Evolutionary conservation across 768 basidiomycete species (phyloP).

Genomic region (Boletus sp.): DNA sequence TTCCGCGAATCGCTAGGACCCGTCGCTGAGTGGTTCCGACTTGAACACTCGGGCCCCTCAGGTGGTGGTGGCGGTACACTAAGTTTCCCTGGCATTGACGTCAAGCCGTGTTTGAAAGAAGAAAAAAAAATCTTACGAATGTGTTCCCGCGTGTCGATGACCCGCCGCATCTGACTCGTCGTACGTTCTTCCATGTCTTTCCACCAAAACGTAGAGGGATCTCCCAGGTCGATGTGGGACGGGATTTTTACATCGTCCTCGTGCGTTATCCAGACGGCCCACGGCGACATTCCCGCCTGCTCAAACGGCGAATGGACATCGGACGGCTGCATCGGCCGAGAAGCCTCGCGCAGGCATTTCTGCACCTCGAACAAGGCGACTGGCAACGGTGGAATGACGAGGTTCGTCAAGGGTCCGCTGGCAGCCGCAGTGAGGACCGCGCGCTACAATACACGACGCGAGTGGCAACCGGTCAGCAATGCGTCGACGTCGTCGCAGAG

Average conservation of each 20-base stretch:
- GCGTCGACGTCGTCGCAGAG: no score
- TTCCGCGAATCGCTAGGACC: not conserved
- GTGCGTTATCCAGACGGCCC: not conserved
- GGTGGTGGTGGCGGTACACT: no score
- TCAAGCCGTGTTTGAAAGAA: not conserved
- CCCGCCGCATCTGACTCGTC: not conserved
- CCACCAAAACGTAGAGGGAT: conserved; percentile 15
- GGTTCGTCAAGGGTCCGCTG: not conserved
- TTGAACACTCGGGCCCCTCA: no score
- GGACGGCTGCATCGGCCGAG: not conserved
- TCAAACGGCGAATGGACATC: conserved; percentile 3
- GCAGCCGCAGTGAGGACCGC: not conserved
- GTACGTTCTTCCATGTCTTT: not conserved
- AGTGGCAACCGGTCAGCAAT: no score
- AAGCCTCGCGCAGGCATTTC: not conserved
- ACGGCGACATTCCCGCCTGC: conserved; percentile 1
- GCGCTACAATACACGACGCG: not conserved
- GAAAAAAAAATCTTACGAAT: not conserved
- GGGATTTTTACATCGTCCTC: not conserved
- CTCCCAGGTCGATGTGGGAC: not conserved
- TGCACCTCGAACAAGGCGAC: conserved; percentile 7
- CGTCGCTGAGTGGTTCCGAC: no score
- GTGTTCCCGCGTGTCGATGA: not conserved
- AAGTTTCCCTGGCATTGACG: not conserved
- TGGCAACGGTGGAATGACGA: conserved; percentile 4